These are phyloP conservation scores for Echeveria elegans DNA, from an alignment of 164 flowering plant genomes.

Conservation along the genomic window DNA sequence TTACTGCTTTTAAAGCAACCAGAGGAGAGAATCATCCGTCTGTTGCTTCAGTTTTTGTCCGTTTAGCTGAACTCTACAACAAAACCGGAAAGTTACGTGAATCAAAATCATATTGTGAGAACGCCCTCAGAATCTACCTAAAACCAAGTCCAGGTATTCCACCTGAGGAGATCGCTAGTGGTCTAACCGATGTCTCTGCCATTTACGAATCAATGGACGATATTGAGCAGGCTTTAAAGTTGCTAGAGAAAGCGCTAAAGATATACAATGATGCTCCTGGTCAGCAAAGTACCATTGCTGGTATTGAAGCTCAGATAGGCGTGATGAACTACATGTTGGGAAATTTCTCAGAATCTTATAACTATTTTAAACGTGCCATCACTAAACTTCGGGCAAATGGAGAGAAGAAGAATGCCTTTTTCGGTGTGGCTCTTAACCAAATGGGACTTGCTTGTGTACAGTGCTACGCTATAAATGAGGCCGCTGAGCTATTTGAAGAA, in stretches of 20 bases:
- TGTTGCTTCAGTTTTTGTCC: slow-evolving; percentile 31
- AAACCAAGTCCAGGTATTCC: slow-evolving; percentile 28
- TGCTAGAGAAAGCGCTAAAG: slow-evolving; percentile 26
- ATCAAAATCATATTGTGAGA: slow-evolving; percentile 35
- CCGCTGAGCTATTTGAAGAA: slow-evolving; percentile 29
- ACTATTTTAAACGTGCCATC: slow-evolving; percentile 22
- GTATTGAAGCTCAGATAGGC: slow-evolving; percentile 38
- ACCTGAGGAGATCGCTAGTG: slow-evolving; percentile 29
- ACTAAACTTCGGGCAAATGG: slow-evolving; percentile 26
- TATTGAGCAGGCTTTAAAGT: slow-evolving; percentile 28
- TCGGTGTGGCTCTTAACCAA: slow-evolving; percentile 34
- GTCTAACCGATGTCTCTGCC: slow-evolving; percentile 28
- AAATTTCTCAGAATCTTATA: slow-evolving; percentile 27
- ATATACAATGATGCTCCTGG: slow-evolving; percentile 23
- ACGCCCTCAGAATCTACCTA: slow-evolving; percentile 28
- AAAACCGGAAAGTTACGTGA: slow-evolving; percentile 33
- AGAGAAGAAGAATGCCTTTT: slow-evolving; percentile 29
- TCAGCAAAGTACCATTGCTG: slow-evolving; percentile 25
- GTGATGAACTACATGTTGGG: slow-evolving; percentile 37
- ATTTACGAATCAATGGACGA: slow-evolving; percentile 28
- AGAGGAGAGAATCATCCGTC: slow-evolving; percentile 32
- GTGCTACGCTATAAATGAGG: slow-evolving; percentile 27
- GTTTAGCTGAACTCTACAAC: slow-evolving; percentile 31
- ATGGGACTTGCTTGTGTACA: slow-evolving; percentile 40
- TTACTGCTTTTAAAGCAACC: slow-evolving; percentile 31